Percentiles rank a stretch among this genome's conserved stretches.
These are phyloP conservation scores for Erodium trifolium DNA, from an alignment of 441 rosid genomes.

Conservation along the genomic window DNA sequence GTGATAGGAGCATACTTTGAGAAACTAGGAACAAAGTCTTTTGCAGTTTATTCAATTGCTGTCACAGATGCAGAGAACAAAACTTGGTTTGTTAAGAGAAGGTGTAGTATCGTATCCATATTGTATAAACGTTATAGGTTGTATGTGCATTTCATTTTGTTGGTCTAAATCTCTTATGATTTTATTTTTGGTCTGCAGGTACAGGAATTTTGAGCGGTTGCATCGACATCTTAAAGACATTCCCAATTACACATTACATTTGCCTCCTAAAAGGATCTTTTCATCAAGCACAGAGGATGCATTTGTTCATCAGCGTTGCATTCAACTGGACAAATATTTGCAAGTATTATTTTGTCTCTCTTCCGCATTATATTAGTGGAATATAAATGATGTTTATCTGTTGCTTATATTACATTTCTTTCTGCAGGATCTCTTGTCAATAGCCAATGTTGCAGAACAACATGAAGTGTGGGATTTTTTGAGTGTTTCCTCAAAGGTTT, in stretches of 20 bases:
- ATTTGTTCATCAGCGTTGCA: conserved; percentile 97
- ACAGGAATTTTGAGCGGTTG: conserved; percentile 88
- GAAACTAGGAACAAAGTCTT: conserved; percentile 82
- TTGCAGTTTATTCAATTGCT: conserved; percentile 96
- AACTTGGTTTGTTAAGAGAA: conserved; percentile 95
- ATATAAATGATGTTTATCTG: conserved; percentile 10
- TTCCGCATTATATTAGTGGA: conserved; percentile 14
- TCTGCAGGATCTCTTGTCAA: conserved; percentile 82
- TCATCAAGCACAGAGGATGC: conserved; percentile 98
- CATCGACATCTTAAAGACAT: conserved; percentile 91
- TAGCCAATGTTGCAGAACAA: conserved; percentile 97
- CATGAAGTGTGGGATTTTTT: conserved; percentile 99
- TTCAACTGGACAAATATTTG: conserved; percentile 86
- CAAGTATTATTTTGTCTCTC: conserved; percentile 44
- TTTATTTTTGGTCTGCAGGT: conserved; percentile 39
- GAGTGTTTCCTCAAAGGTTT: conserved; percentile 79
- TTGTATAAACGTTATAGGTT: neutral
- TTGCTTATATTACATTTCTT: conserved; percentile 18
- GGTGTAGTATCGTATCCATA: conserved; percentile 33
- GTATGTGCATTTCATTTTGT: conserved; percentile 6
- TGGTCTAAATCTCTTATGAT: conserved; percentile 9
- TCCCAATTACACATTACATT: conserved; percentile 87
- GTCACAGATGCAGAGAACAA: conserved; percentile 71
- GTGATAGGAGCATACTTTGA: conserved; percentile 94
- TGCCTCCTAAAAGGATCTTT: conserved; percentile 98